A percentile compares a stretch with the other conserved stretches of the same genome.
Evolutionary conservation across 2,329 filamentous ascomycete genomes (phyloP).

Genomic region (Phialophora tarda): DNA sequence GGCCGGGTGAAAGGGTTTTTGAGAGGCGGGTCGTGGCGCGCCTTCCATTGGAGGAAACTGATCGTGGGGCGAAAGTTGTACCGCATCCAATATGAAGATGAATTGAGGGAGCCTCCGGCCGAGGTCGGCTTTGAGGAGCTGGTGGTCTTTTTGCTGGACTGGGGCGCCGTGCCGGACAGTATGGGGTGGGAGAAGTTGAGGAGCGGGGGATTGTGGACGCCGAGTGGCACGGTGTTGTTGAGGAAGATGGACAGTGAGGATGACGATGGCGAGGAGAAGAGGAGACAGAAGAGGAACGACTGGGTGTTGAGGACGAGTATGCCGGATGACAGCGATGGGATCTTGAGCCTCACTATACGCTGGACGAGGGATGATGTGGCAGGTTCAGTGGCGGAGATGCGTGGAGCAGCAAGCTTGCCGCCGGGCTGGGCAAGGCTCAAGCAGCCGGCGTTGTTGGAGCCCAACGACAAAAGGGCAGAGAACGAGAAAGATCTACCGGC

Average conservation of each 20-base stretch:
- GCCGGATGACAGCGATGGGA: conserved; percentile 65
- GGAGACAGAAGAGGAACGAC: conserved; percentile 51
- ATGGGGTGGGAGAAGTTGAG: conserved; percentile 65
- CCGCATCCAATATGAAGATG: conserved; percentile 65
- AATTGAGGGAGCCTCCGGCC: conserved; percentile 54
- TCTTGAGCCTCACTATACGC: conserved; percentile 62
- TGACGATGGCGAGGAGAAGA: conserved; percentile 6
- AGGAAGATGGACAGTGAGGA: conserved; percentile 50
- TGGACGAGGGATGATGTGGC: conserved; percentile 53
- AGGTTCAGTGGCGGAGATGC: conserved; percentile 55
- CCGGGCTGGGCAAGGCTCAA: conserved; percentile 60
- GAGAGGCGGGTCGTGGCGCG: conserved; percentile 68
- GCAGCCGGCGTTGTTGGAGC: conserved; percentile 36
- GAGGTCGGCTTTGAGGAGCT: conserved; percentile 65
- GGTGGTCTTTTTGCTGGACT: conserved; percentile 66
- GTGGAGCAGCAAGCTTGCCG: conserved; percentile 60
- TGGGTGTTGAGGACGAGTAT: conserved; percentile 60
- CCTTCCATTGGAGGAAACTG: conserved; percentile 69
- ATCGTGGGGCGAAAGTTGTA: conserved; percentile 67
- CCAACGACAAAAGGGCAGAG: conserved; percentile 29
- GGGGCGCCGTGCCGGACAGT: conserved; percentile 65
- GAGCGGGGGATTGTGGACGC: conserved; percentile 65
- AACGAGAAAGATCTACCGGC: conserved; percentile 33
- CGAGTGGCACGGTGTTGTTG: conserved; percentile 63
- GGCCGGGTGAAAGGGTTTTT: conserved; percentile 54